Evolutionary conservation across 208 protist genomes (phyloP), one percentile per base, ranked within the genome.

Genomic region (Wallacemonas rigidus): DNA sequence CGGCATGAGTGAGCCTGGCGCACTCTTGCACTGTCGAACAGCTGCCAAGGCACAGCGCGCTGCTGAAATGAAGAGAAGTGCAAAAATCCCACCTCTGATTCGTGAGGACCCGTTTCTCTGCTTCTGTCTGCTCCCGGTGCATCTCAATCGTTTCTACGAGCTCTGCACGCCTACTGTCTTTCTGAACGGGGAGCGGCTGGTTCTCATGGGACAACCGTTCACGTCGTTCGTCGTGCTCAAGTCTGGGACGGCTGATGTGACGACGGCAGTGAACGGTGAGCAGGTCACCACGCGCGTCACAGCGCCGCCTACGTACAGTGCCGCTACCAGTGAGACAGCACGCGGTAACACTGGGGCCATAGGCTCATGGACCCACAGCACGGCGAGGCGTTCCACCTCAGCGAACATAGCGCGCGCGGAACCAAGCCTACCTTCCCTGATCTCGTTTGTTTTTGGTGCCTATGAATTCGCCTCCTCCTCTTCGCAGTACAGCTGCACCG

Each of bases 1-100:
- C n/a, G 91, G 91, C 45, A 89, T 96, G 85, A 85, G 80, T 58
- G 91, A 96, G 72, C 91, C 91, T n/a, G 76, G 70, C 1, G 89
- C 91, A 41, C 87, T 96, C 55, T 71, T 96, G 35, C 85, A 89
- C 71, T 94, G 89, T 77, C 85, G 89, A 51, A 75, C 55, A 41
- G 87, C 81, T 2, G 89, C 88, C n/a, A 92, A 91, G 71, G 57
- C 69, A 17, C 75, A 92, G 43, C 80, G 89, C 6, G 86, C 87
- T 45, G 17, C 51, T 36, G 74, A 87, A 67, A 88, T 96, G 50
- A 67, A 78, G 12, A 85, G 87, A 43, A 72, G 77, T 38, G 51
- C 70, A 50, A 63, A 39, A 38, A 64, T 80, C 26, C 74, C 82
- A 36, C n/a, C 50, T 57, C 79, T 71, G 36, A 48, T 94, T 48